Evolutionary conservation across 2,329 filamentous ascomycete genomes (phyloP), one percentile per base, ranked within the genome.

Genomic region (Diaporthe vaccinii): DNA sequence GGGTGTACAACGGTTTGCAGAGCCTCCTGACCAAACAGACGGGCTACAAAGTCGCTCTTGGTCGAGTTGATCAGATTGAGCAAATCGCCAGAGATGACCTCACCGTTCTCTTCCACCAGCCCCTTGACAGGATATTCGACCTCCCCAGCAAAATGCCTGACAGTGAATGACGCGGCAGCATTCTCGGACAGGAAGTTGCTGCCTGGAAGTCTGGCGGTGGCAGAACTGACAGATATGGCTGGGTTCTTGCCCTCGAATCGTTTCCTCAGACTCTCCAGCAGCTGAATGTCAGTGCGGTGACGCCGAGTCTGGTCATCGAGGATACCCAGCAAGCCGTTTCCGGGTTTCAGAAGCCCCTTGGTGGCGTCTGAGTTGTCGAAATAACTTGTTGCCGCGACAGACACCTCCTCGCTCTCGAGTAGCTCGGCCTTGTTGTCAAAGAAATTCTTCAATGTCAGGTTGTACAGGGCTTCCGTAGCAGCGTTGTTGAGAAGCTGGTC

Each of bases 291-390:
- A 0, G 93, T 95, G 81, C 95, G 93, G 79, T 96, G 94, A 72
- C 96, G 94, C 67, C 94, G 93, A 59, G 95, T 98, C 84, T 99
- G 97, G 81, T 99, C 97, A 81, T 99, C 97, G 0, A 99, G 87
- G 77, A 99, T 99, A 84, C 95, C 96, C 28, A 99, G 88, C 53
- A 99, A 87, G 59, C 97, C 97, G 80, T 98, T 98, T 36, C 96
- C 95, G 74, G 95, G 89, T 86, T 98, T 99, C 73, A 99, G 87
- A 44, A 99, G 89, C 17, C 95, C 96, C 80, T 94, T 95, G 76
- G 98, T 95, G 14, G 96, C 95, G 83, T 98, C 97, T 0, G 94
- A 95, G 84, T 98, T 99, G 84, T 99, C 97, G 80, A 98, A 99
- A 84, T 98, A 99, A 85, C 95, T 98, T 0, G 96, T 98, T 0